Base-by-base conservation (phyloP, 176 grass and related monocot genomes). In the Themeda triandra region DNA sequence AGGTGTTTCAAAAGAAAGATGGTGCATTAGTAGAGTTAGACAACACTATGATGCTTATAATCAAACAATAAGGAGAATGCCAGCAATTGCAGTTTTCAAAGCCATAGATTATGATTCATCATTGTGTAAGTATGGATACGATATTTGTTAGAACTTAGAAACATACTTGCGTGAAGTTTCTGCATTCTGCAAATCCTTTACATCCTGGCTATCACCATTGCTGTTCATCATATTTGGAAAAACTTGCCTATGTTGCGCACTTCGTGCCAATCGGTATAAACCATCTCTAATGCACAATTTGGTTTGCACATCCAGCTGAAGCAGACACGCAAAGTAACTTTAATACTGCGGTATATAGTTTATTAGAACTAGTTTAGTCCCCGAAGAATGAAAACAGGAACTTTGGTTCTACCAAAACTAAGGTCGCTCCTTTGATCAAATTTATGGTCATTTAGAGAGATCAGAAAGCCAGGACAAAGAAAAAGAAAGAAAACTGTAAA, bases 201-300 rank as follows among this genome's bases (percentile, higher is more conserved):
- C 70, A 86, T 84, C 84, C 78, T 85, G 58, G 69, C 58, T 83
- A 75, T 96, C 90, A 76, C 79, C 84, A 85, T 78, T 87, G 84
- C 15, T 85, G 83, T 78, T 83, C 66, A 63, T 78, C 54, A 42
- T 39, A 90, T 82, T 82, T 49, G 91, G 56, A 36, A 87, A 96
- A 84, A 66, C 86, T 85, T 92, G 90, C 63, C 96, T 92, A 60
- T 86, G 87, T 77, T 96, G 90, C 5, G 53, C 96, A 13, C 91
- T 94, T 88, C 93, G 92, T 62, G 97, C 93, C 82, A 99, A 77
- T 28, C 97, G 97, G 64, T 99, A 99, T 75, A 99, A 83, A 85
- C 91, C 86, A 90, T 99, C 97, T 91, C 97, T 92, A 84, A 99
- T 91, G 90, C 86, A 96, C 46, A 91, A 32, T 88, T 96, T 99